A percentile compares a stretch with the other conserved stretches of the same genome.
These are phyloP conservation scores for Eucalyptus grandis DNA, from an alignment of 345 rosid genomes.

Conservation along the genomic window DNA sequence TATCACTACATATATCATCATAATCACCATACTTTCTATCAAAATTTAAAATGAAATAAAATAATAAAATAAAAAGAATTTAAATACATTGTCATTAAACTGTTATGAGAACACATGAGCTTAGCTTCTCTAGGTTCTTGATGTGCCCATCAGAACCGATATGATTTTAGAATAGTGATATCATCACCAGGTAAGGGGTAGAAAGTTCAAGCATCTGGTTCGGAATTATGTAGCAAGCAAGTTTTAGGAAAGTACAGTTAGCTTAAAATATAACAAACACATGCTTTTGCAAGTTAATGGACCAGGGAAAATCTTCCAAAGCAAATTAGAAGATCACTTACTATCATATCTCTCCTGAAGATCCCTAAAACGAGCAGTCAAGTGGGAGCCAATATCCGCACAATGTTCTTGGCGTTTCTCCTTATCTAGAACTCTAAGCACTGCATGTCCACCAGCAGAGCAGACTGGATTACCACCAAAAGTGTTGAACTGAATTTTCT, in stretches of 20 bases:
- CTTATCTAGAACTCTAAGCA: constrained; percentile 76
- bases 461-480: constrained; percentile 99
- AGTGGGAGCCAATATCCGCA: constrained; percentile 65
- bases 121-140: background rate
- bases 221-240: background rate
- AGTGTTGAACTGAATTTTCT: constrained; percentile 82
- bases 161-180: background rate
- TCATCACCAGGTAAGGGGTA: background rate
- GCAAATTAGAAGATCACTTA: constrained; percentile 8
- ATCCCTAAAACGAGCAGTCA: constrained; percentile 54
- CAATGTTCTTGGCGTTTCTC: constrained; percentile 88
- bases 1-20: background rate
- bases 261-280: background rate
- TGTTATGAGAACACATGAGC: background rate
- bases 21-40: background rate
- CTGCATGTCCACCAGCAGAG: constrained; percentile 94
- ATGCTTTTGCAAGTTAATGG: background rate
- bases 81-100: background rate
- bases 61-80: background rate
- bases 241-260: background rate
- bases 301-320: background rate
- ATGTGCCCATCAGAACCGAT: background rate
- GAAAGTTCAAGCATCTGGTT: background rate
- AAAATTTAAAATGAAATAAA: background rate
- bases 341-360: constrained; percentile 68